Percentiles rank a stretch among this genome's conserved stretches.
These are phyloP conservation scores for Entomortierella beljakovae DNA, from an alignment of 192 early-diverging fungal species.

Conservation along the genomic window DNA sequence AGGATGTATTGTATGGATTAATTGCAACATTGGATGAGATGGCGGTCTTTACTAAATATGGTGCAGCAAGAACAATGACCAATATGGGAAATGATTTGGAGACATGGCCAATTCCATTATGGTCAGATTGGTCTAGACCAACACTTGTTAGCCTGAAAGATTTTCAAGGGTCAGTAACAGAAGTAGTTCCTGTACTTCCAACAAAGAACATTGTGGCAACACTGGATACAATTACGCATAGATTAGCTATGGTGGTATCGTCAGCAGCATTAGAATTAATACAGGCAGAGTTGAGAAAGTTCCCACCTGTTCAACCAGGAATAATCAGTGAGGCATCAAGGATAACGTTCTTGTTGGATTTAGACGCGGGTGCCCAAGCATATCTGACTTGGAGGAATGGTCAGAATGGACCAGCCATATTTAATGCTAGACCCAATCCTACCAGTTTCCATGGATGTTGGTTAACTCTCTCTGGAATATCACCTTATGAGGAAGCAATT, in stretches of 20 bases:
- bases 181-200: conserved; percentile 11
- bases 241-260: conserved; percentile 38
- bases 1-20: conserved; percentile 47
- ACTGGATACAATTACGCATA: conserved; percentile 32
- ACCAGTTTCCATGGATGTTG: conserved; percentile 49
- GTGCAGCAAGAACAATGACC: conserved; percentile 39
- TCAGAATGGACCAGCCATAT: conserved; percentile 37
- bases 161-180: conserved; percentile 41
- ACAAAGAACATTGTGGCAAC: conserved; percentile 51
- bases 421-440: conserved; percentile 49
- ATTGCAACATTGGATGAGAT: conserved; percentile 46
- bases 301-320: conserved; percentile 29
- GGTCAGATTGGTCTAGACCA: conserved; percentile 49
- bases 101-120: conserved; percentile 46
- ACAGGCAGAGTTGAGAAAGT: conserved; percentile 26
- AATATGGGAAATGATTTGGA: conserved; percentile 53
- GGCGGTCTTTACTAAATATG: conserved; percentile 44
- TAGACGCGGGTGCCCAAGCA: conserved; percentile 50
- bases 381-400: conserved; percentile 45
- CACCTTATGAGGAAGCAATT: conserved; percentile 3
- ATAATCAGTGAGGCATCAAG: conserved; percentile 24
- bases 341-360: conserved; percentile 36
- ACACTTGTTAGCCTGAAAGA: conserved; percentile 22
- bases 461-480: conserved; percentile 34
- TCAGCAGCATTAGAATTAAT: conserved; percentile 36